phyloP scores from a whole-genome alignment of 352 stramenopile genomes.

The Globisporangium okanoganense region DNA sequence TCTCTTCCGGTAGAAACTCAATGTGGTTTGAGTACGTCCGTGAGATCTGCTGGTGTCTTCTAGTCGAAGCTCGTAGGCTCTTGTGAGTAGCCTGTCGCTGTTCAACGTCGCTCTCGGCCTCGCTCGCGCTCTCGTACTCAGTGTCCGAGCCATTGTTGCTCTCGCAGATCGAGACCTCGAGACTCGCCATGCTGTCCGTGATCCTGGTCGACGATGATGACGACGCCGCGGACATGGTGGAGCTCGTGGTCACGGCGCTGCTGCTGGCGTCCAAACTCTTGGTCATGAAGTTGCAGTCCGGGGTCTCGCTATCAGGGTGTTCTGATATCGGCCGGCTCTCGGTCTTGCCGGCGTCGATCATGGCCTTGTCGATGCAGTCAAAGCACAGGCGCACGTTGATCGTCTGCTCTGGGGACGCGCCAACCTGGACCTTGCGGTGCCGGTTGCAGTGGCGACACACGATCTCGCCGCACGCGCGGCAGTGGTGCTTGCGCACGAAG shows the following conservation, averaged over 20 bases:
- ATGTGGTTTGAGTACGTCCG: slow-evolving; percentile 24
- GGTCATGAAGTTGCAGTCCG: slow-evolving; percentile 13
- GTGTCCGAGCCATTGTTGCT: slow-evolving; percentile 16
- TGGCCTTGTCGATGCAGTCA: slow-evolving; percentile 74
- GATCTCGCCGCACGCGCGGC: slow-evolving; percentile 73
- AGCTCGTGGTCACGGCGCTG: slow-evolving; percentile 32
- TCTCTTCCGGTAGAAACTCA: slow-evolving; percentile 41
- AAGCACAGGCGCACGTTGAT: slow-evolving; percentile 64
- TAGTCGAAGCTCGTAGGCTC: background rate
- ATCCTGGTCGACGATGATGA: background rate
- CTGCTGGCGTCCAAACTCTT: slow-evolving; percentile 23
- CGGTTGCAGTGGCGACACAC: slow-evolving; percentile 74
- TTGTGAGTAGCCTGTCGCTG: background rate
- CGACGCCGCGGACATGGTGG: slow-evolving; percentile 20
- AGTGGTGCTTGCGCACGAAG: slow-evolving; percentile 78
- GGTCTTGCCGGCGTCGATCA: slow-evolving; percentile 24
- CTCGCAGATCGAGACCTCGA: slow-evolving; percentile 33
- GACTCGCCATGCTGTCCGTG: slow-evolving; percentile 4
- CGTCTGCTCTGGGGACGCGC: slow-evolving; percentile 19
- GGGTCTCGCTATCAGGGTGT: slow-evolving; percentile 8
- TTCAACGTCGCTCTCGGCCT: slow-evolving; percentile 21
- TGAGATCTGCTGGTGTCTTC: background rate
- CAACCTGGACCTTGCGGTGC: slow-evolving; percentile 47
- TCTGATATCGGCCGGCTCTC: slow-evolving; percentile 12
- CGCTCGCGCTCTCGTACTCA: slow-evolving; percentile 30